Percentiles rank a stretch among this genome's conserved stretches.
Conservation (phyloP, 208 protist species). For the Acanthamoeba healyi region DNA sequence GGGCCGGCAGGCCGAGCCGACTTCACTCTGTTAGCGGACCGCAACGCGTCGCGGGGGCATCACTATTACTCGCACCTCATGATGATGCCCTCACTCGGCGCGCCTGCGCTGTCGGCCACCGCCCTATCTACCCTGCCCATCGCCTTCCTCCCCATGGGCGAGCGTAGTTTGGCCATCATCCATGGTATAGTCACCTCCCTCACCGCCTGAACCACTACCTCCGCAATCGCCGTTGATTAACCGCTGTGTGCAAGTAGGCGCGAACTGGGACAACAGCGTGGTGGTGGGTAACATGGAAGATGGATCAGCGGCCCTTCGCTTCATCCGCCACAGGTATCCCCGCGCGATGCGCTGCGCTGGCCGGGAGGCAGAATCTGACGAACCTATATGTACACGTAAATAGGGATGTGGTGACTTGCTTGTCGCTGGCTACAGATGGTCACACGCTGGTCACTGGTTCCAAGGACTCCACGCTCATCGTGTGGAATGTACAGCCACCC, state of each 20-base stretch:
- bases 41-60: not conserved
- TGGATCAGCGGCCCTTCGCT: conserved; percentile 9
- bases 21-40: conserved; percentile 4
- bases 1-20: not conserved
- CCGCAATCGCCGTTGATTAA: no score
- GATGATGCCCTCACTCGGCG: not conserved
- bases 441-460: conserved; percentile 8
- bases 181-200: not conserved
- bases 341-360: not conserved
- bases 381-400: no score
- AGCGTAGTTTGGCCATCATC: conserved; percentile 35
- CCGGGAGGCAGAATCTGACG: no score
- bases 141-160: conserved; percentile 45
- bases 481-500: conserved; percentile 42
- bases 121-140: conserved; percentile 27
- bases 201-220: no score
- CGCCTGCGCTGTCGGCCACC: conserved; percentile 7
- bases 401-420: conserved; percentile 49
- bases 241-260: no score
- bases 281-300: conserved; percentile 60
- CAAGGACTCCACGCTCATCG: conserved; percentile 19
- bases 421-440: conserved; percentile 13
- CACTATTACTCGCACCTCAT: conserved; percentile 60
- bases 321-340: conserved; percentile 20
- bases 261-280: conserved; percentile 67